phyloP scores from a whole-genome alignment of 1,284 basidiomycete species.

The Sporisorium graminicola region DNA sequence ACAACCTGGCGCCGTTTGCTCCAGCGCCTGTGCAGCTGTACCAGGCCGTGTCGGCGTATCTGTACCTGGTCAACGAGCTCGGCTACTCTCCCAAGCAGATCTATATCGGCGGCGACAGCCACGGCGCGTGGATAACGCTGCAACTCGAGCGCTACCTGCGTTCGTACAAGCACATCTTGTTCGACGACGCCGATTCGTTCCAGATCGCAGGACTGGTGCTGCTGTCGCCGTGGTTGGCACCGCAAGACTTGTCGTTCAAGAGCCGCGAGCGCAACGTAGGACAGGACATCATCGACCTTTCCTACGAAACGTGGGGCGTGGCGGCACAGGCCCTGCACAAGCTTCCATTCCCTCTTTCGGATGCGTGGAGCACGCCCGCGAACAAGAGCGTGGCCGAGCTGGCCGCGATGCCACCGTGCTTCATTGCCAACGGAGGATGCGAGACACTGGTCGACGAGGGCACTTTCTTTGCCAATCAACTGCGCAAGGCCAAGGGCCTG shows the following conservation, averaged over 20 bases:
- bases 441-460: constrained; percentile 54
- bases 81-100: constrained; percentile 64
- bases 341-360: constrained; percentile 32
- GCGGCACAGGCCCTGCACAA: constrained; percentile 34
- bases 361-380: constrained; percentile 50
- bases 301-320: constrained; percentile 61
- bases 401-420: constrained; percentile 39
- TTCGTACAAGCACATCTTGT: constrained; percentile 50
- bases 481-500: constrained; percentile 54
- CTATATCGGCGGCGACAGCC: constrained; percentile 65
- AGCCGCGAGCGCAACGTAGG: constrained; percentile 47
- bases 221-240: constrained; percentile 57
- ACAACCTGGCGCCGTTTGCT: constrained; percentile 63
- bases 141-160: constrained; percentile 64
- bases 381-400: constrained; percentile 40
- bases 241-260: constrained; percentile 45
- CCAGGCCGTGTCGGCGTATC: constrained; percentile 60
- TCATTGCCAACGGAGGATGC: constrained; percentile 48
- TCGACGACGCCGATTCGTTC: constrained; percentile 22
- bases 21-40: constrained; percentile 60
- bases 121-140: constrained; percentile 58
- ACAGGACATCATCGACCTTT: constrained; percentile 53
- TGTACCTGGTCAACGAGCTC: constrained; percentile 59
- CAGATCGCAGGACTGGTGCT: constrained; percentile 54
- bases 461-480: constrained; percentile 42